Base-by-base conservation (phyloP, 176 grass and related monocot species). In the Carex cristatella region DNA sequence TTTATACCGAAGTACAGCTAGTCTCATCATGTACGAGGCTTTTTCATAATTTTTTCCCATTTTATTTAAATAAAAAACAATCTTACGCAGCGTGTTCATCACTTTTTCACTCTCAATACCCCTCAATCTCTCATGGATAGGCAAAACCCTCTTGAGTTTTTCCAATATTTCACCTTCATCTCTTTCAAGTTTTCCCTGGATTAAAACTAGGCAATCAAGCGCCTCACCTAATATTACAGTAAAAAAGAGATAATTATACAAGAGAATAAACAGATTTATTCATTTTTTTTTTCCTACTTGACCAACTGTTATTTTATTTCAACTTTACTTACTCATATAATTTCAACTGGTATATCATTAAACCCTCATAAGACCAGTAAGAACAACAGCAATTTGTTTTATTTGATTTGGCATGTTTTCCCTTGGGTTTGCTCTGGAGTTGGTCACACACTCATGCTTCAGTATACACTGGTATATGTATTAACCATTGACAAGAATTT, bases 41-140 rank as follows among this genome's bases (percentile, higher is more conserved):
- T 77, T 70, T 70, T 77, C 46, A 77, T 77, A 5, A 31, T 56
- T 16, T 56, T 56, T 56, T 15, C 73, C 73, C 10, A 15, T 32
- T 54, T 77, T 77, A 77, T 33, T 10, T 48, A 77, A 77, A 76
- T 53, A 76, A 31, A 54, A 23, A 55, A 56, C 73, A 77, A 77
- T 56, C 49, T 11, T 77, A 15, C 33, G 49, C 11, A 77, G 27
- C 56, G 49, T 56, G 73, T 16, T 77, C 49, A 55, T 33, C 48
- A 76, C 69, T 54, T 89, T 69, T 86, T 89, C 88, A 60, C 66
- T 89, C 2, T 89, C 67, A 3, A 38, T 76, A 18, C 88, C 88
- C 79, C 67, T 55, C 79, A 85, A 79, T 77, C 57, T 89, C 84
- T 89, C 88, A 66, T 89, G 84, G 67, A 89, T 89, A n/a, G 18